phyloP scores from a whole-genome alignment of 129 eudicot genomes.

The Artemisia argyi region DNA sequence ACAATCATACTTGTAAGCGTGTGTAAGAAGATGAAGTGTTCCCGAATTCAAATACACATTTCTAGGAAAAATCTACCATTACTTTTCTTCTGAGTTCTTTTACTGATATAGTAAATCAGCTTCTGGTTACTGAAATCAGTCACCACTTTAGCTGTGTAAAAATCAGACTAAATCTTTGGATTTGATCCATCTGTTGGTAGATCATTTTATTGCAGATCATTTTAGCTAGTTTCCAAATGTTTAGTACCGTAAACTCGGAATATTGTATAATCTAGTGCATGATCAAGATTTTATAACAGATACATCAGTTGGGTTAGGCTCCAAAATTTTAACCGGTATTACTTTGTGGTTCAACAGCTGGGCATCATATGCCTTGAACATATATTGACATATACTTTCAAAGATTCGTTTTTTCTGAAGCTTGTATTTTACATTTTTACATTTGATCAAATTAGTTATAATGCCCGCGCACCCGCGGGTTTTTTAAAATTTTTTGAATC shows the following conservation, averaged over 20 bases:
- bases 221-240: constrained; percentile 6
- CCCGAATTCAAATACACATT: not conserved
- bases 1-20: not conserved
- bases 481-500: too few relatives aligned
- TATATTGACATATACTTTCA: not conserved
- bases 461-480: too few relatives aligned
- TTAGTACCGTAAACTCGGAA: not conserved
- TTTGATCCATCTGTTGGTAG: constrained; percentile 9
- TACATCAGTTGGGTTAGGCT: not conserved
- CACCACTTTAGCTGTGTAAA: constrained; percentile 30
- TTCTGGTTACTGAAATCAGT: constrained; percentile 6
- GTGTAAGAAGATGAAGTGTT: constrained; percentile 8
- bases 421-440: too few relatives aligned
- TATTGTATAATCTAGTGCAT: not conserved
- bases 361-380: not conserved
- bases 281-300: not conserved
- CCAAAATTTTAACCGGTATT: not conserved
- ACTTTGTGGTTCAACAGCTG: not conserved
- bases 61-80: constrained; percentile 16
- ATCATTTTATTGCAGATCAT: constrained; percentile 12
- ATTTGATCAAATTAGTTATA: too few relatives aligned
- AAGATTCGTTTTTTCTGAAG: too few relatives aligned
- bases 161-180: constrained; percentile 2
- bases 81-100: constrained; percentile 2
- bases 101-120: constrained; percentile 18